These are phyloP conservation scores for Suhomyces taliae DNA, from an alignment of 1,139 yeast species.

Conservation along the genomic window DNA sequence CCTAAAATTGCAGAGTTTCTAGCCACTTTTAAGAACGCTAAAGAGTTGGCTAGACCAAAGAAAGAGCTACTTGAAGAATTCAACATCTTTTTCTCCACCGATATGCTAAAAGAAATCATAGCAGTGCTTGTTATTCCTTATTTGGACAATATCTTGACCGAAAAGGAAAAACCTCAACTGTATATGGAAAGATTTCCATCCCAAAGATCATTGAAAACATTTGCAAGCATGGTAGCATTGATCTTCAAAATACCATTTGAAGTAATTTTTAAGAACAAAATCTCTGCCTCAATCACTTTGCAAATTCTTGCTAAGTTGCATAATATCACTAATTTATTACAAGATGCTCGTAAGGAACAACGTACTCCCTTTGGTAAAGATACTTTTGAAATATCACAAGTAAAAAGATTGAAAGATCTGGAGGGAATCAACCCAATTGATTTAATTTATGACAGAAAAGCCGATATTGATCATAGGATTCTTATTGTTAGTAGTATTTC, in stretches of 20 bases:
- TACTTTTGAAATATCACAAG: not conserved
- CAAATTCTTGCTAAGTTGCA: not conserved
- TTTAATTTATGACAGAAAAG: no score
- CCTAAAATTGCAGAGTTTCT: not conserved
- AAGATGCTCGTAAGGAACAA: not conserved
- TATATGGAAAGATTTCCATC: not conserved
- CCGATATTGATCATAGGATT: not conserved
- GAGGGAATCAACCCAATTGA: no score
- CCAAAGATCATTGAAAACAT: not conserved
- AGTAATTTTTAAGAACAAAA: not conserved
- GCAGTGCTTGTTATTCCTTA: not conserved
- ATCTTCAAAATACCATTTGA: conserved; percentile 6
- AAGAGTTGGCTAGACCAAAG: not conserved
- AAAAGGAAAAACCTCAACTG: not conserved
- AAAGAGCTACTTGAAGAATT: not conserved
- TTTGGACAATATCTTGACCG: not conserved
- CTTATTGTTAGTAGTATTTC: not conserved
- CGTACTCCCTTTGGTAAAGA: not conserved
- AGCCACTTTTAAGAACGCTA: not conserved
- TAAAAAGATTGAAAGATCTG: not conserved
- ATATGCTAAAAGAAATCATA: conserved; percentile 1
- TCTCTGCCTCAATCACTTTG: conserved; percentile 2
- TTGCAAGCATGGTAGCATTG: conserved; percentile 1
- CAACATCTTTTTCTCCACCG: not conserved
- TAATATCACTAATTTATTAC: not conserved